Evolutionary conservation across 2,329 filamentous ascomycete species (phyloP).

Genomic region (Bipolaris cookei): DNA sequence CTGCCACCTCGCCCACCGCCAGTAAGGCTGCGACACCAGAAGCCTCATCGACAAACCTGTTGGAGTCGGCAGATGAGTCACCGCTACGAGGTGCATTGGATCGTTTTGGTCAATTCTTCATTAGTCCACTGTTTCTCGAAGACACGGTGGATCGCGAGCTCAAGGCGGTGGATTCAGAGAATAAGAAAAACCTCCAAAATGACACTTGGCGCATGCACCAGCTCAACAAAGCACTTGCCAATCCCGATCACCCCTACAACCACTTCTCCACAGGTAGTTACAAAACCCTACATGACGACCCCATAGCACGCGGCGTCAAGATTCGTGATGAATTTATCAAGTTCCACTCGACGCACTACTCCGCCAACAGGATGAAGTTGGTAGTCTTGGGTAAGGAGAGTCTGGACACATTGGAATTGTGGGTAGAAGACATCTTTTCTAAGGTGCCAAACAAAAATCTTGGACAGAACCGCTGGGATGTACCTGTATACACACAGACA

Average conservation of each 20-base stretch:
- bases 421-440: conserved; percentile 84
- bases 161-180: conserved; percentile 89
- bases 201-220: conserved; percentile 89
- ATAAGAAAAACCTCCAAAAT: conserved; percentile 95
- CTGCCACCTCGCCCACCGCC: conserved; percentile 63
- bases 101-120: conserved; percentile 93
- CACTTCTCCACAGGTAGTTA: conserved; percentile 92
- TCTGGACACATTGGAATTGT: conserved; percentile 80
- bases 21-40: conserved; percentile 53
- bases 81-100: conserved; percentile 83
- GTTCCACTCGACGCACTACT: conserved; percentile 89
- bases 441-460: conserved; percentile 82
- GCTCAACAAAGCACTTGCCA: conserved; percentile 85
- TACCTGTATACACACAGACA: conserved; percentile 64
- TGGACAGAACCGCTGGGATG: conserved; percentile 70
- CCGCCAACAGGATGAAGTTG: conserved; percentile 91
- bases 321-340: conserved; percentile 91
- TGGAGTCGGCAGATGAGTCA: conserved; percentile 53
- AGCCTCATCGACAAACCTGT: conserved; percentile 46
- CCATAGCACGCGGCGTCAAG: conserved; percentile 78
- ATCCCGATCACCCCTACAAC: conserved; percentile 84
- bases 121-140: conserved; percentile 82
- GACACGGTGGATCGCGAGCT: conserved; percentile 87
- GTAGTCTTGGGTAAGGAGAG: conserved; percentile 83
- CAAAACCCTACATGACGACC: conserved; percentile 81